Evolutionary conservation across 2,329 filamentous ascomycete species (phyloP).

Genomic region (Clarireedia homoeocarpa): DNA sequence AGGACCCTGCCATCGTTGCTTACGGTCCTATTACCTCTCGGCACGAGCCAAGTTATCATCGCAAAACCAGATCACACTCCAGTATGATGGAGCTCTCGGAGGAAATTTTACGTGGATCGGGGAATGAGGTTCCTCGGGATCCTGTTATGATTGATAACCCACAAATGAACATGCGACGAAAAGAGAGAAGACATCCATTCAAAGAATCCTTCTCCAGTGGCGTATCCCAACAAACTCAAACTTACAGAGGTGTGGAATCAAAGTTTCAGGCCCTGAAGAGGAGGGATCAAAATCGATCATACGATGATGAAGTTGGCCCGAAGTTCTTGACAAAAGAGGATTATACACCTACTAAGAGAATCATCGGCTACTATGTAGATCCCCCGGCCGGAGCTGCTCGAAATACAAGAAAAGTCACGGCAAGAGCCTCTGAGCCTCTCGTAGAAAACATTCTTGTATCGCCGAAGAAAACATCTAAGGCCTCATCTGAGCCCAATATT

Average conservation of each 20-base stretch:
- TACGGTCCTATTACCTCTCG: constrained; percentile 10
- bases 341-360: constrained; percentile 3
- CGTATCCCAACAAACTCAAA: background rate
- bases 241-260: constrained; percentile 4
- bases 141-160: background rate
- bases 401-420: background rate
- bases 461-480: background rate
- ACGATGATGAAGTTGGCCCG: background rate
- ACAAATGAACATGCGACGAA: background rate
- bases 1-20: constrained; percentile 21
- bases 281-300: background rate
- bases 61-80: background rate
- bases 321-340: constrained; percentile 6
- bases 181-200: background rate
- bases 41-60: background rate
- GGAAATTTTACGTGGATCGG: background rate
- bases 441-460: background rate
- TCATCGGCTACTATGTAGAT: constrained; percentile 4
- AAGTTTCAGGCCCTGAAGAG: constrained; percentile 1
- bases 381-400: background rate
- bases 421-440: background rate
- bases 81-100: background rate
- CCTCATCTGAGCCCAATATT: background rate
- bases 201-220: background rate
- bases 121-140: background rate